phyloP scores from a whole-genome alignment of 2,329 filamentous ascomycete species.

The Fusarium circinatum region DNA sequence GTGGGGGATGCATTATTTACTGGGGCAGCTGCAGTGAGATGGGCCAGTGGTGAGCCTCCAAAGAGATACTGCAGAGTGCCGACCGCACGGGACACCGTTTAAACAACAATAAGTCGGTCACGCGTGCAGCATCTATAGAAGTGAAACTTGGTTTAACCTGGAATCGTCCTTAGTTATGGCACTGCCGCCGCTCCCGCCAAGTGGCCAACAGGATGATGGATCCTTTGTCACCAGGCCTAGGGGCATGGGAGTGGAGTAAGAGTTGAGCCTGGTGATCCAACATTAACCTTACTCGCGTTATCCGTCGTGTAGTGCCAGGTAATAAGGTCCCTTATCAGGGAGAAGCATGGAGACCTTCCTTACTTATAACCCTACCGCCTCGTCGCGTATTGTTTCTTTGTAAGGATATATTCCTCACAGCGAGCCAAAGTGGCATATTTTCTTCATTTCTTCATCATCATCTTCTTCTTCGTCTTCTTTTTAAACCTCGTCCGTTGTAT shows the following conservation, averaged over 20 bases:
- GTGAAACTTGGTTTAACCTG: conserved; percentile 20
- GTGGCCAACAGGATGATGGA: not conserved
- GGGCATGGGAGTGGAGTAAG: conserved; percentile 1
- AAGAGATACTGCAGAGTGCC: not conserved
- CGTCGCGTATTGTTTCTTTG: not conserved
- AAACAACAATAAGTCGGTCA: conserved; percentile 19
- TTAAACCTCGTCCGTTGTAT: not conserved
- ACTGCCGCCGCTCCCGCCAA: conserved; percentile 21
- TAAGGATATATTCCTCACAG: not conserved
- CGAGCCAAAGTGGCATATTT: not conserved
- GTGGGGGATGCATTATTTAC: conserved; percentile 11
- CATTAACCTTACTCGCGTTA: conserved; percentile 24
- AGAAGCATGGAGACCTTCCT: not conserved
- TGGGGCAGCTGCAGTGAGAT: conserved; percentile 6
- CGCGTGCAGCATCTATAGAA: conserved; percentile 22
- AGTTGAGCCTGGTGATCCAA: conserved; percentile 18
- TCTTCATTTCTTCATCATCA: not conserved
- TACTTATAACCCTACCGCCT: conserved; percentile 3
- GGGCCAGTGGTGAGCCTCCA: conserved; percentile 10
- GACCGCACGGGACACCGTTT: conserved; percentile 17
- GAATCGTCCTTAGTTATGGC: conserved; percentile 1
- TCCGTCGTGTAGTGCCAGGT: not conserved
- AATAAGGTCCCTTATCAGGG: not conserved
- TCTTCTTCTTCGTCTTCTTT: not conserved
- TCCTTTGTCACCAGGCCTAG: conserved; percentile 20